phyloP scores from a whole-genome alignment of 345 rosid genomes.

The Salix udensis region DNA sequence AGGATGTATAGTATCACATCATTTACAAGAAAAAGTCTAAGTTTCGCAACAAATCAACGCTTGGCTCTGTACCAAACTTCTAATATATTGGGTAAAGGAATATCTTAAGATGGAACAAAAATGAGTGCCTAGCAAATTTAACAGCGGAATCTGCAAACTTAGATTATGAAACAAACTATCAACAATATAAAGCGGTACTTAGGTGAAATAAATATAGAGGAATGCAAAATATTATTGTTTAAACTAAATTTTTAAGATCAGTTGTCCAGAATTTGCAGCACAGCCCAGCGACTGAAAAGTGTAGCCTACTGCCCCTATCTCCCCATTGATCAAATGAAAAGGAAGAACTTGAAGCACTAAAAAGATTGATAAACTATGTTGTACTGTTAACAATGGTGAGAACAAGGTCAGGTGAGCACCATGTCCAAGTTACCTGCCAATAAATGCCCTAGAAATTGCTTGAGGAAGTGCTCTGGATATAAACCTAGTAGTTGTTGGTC shows the following conservation, averaged over 20 bases:
- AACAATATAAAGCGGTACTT: background rate
- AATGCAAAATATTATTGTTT: background rate
- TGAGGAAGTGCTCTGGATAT: constrained; percentile 87
- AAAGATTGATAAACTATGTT: background rate
- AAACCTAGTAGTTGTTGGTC: constrained; percentile 80
- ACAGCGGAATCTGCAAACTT: background rate
- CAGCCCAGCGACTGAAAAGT: background rate
- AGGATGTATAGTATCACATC: background rate
- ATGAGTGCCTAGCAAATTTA: background rate
- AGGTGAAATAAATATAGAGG: background rate
- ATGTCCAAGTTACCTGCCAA: constrained; percentile 73
- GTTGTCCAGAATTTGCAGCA: background rate
- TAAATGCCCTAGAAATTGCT: constrained; percentile 78
- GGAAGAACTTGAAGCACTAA: background rate
- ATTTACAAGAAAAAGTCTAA: background rate
- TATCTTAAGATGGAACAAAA: background rate
- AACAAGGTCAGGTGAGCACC: background rate
- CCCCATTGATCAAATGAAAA: background rate
- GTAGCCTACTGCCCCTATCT: background rate
- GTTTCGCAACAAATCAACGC: background rate
- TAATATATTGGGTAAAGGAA: background rate
- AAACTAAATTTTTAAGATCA: background rate
- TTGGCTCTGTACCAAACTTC: background rate
- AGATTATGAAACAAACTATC: background rate
- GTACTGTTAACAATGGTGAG: background rate